Evolutionary conservation across 2,329 filamentous ascomycete species (phyloP).

Genomic region (Cladobotryum protrusum): DNA sequence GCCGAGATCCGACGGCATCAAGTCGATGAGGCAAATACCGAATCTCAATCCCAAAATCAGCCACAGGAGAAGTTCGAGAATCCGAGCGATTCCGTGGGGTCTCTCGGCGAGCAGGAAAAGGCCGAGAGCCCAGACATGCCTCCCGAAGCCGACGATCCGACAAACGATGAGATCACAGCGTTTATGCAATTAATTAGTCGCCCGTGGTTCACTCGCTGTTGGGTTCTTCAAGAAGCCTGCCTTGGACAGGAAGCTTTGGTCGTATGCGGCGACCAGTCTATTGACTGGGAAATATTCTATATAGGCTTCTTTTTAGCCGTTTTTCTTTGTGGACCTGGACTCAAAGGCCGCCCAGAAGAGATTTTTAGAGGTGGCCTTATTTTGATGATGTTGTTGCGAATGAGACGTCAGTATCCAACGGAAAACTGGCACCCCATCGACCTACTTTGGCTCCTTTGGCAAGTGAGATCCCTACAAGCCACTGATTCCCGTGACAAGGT

Average conservation of each 20-base stretch:
- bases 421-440: not conserved
- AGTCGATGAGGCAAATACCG: not conserved
- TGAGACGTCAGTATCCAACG: not conserved
- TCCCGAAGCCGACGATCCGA: not conserved
- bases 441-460: conserved; percentile 6
- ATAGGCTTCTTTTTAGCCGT: conserved; percentile 1
- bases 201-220: conserved; percentile 8
- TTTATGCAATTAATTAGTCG: conserved; percentile 4
- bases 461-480: not conserved
- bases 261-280: not conserved
- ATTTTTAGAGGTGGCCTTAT: not conserved
- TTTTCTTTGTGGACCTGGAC: not conserved
- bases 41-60: not conserved
- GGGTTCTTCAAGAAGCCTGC: conserved; percentile 9
- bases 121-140: not conserved
- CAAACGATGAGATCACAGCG: conserved; percentile 1
- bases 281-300: conserved; percentile 7
- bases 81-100: not conserved
- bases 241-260: not conserved
- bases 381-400: conserved; percentile 1
- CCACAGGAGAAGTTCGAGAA: not conserved
- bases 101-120: not conserved
- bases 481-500: conserved; percentile 6
- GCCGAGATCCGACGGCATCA: not conserved
- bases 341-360: conserved; percentile 1